A percentile compares a stretch with the other conserved stretches of the same genome.
Conservation (phyloP, 768 basidiomycete species). For the Mycena floridula region DNA sequence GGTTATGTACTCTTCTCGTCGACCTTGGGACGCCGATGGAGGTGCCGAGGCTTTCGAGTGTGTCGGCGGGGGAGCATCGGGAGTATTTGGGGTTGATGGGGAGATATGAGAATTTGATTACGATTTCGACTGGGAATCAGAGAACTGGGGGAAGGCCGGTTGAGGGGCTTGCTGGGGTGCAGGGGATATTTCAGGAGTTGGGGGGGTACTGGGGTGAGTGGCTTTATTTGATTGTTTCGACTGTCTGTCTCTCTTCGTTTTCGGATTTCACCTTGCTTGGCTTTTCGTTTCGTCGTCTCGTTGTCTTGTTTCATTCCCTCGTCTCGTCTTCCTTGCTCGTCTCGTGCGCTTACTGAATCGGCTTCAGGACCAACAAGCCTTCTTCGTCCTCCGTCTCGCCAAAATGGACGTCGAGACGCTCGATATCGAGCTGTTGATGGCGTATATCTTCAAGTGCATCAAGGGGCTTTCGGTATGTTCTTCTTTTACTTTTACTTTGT, state of each 20-base stretch:
- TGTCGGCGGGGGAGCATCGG: conserved; percentile 44
- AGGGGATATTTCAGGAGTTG: conserved; percentile 59
- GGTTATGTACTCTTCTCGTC: conserved; percentile 70
- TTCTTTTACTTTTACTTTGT: neutral
- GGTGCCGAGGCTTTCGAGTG: conserved; percentile 51
- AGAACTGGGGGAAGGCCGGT: too few species aligned
- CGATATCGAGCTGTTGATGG: conserved; percentile 74
- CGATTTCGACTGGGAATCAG: too few species aligned
- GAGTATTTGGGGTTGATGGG: conserved; percentile 66
- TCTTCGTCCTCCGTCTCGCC: conserved; percentile 61
- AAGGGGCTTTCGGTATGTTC: neutral
- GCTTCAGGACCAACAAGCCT: conserved; percentile 36
- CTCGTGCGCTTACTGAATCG: neutral
- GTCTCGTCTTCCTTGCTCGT: neutral
- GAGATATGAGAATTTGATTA: conserved; percentile 54
- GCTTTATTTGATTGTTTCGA: conserved; percentile 32
- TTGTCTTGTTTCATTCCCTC: neutral
- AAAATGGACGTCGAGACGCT: conserved; percentile 74
- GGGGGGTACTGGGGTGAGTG: conserved; percentile 32
- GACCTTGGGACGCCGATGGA: conserved; percentile 70
- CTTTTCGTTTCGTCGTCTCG: too few species aligned
- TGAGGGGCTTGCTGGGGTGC: too few species aligned
- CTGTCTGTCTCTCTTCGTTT: too few species aligned
- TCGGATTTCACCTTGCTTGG: too few species aligned
- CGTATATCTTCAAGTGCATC: conserved; percentile 66